Evolutionary conservation across 2,329 filamentous ascomycete species (phyloP), one percentile per base, ranked within the genome.

Genomic region (Shiraia sp.): DNA sequence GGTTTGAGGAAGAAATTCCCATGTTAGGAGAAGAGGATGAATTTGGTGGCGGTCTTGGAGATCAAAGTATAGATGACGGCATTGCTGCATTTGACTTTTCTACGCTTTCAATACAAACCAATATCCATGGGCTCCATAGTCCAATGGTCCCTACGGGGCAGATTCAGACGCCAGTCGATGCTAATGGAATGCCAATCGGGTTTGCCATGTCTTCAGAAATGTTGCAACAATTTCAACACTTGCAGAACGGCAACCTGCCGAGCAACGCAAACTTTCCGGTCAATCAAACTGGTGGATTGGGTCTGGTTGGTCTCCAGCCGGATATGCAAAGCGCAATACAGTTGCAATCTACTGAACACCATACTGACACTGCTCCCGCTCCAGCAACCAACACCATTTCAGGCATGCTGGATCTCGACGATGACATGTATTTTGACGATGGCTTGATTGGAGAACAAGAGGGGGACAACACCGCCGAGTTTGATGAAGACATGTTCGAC

Each of bases 401-500:
- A 22, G 45, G 30, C 13, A 31, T 45, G 2, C n/a, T 49, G 10
- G 54, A 56, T 33, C 50, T 66, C 12, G 68, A 36, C 15, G 77
- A 81, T 51, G 85, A 88, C 49, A 71, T 88, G 22, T 88, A 88
- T 62, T 89, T 85, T 57, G 83, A 87, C 49, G 82, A 83, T 57
- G 84, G 83, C 2, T 68, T 82, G 52, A 75, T 78, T 10, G 76
- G 79, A 34, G 77, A 76, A 42, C 68, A 80, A 57, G 76, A 75
- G 13, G 61, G 57, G 7, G 59, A 66, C 4, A 79, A 85, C 19
- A 75, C 75, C 1, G 72, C 73, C 0, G 74, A 78, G 2, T 88
- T 90, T 61, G 85, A 90, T 47, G 86, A 90, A 62, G 85, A 83
- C 5, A 77, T 88, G 10, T 89, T 90, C 58, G 86, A 90, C 51